A percentile compares a stretch with the other conserved stretches of the same genome.
Evolutionary conservation across 768 basidiomycete species (phyloP).

Genomic region (Termitomyces sp.): DNA sequence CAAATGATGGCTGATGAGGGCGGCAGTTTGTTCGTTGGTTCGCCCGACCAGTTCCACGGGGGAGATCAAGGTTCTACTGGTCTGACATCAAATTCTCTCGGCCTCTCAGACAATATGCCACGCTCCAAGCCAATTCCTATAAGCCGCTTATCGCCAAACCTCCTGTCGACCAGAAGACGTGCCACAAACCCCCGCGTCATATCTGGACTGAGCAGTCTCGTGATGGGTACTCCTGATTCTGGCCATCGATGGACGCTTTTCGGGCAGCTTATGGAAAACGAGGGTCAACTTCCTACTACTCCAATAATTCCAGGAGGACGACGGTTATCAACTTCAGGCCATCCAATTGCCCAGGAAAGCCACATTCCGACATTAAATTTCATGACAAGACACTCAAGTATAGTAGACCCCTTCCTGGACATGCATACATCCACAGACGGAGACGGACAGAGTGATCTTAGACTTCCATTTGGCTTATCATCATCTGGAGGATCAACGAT

Average conservation of each 20-base stretch:
- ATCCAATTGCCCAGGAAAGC: neutral
- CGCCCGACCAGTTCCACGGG: conserved; percentile 17
- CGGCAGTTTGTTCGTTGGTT: conserved; percentile 15
- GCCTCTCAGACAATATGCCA: conserved; percentile 4
- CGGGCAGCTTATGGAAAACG: conserved; percentile 67
- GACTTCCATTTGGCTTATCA: neutral
- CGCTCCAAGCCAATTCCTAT: conserved; percentile 13
- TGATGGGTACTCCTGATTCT: conserved; percentile 8
- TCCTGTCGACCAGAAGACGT: conserved; percentile 10
- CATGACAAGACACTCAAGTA: conserved; percentile 1
- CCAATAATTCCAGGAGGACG: conserved; percentile 9
- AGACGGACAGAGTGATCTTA: neutral
- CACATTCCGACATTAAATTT: neutral
- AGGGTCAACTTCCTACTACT: conserved; percentile 32
- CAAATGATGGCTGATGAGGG: neutral
- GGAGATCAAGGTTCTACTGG: conserved; percentile 3
- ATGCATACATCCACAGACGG: conserved; percentile 1
- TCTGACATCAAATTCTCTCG: neutral
- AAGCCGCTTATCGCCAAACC: conserved; percentile 18
- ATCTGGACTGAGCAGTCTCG: conserved; percentile 12
- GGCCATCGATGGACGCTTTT: conserved; percentile 61
- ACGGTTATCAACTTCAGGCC: conserved; percentile 1
- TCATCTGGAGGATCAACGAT: conserved; percentile 2
- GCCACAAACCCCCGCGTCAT: conserved; percentile 7
- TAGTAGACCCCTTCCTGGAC: conserved; percentile 12